Evolutionary conservation across 2,329 filamentous ascomycete genomes (phyloP), one percentile per base, ranked within the genome.

Genomic region (Sporothrix luriei): DNA sequence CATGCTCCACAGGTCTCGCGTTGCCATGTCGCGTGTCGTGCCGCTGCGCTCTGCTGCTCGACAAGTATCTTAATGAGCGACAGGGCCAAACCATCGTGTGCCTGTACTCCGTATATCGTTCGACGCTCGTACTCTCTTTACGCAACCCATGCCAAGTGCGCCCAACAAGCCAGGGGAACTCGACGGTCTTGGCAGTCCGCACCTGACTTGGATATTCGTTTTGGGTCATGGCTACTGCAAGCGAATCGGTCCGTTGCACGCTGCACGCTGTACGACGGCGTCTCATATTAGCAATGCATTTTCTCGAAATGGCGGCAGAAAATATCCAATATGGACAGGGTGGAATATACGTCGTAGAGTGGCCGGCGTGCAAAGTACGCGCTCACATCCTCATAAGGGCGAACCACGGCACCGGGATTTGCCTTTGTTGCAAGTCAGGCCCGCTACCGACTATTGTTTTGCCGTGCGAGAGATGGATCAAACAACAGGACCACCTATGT

Each of bases 61-160:
- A 33, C 4, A 33, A 7, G 33, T 33, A 7, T 7, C n/a, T n/a
- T n/a, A n/a, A n/a, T 33, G 33, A 6, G 5, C 33, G 9, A 9
- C 33, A 7, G 33, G 9, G 33, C 40, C 9, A 46, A 46, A 2
- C 14, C 40, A 11, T 46, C 33, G 9, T 40, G 55, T 38, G 9
- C 19, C 19, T 33, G 33, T 24, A 24, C 29, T 33, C 6, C 29
- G 29, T 33, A 33, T 16, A 16, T 16, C 48, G 48, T 38, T 11
- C 24, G 55, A 43, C 33, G 33, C 33, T 24, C 19, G 10, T n/a
- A 43, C 24, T n/a, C n/a, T n/a, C n/a, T 24, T 61, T 24, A 38
- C 55, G 24, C 55, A 61, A 61, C 33, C 33, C n/a, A 43, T 61
- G 55, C 55, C 33, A 43, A 61, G 55, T 38, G 55, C 11, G 24